phyloP scores from a whole-genome alignment of 1,139 yeast genomes.

The Hyphopichia burtonii region DNA sequence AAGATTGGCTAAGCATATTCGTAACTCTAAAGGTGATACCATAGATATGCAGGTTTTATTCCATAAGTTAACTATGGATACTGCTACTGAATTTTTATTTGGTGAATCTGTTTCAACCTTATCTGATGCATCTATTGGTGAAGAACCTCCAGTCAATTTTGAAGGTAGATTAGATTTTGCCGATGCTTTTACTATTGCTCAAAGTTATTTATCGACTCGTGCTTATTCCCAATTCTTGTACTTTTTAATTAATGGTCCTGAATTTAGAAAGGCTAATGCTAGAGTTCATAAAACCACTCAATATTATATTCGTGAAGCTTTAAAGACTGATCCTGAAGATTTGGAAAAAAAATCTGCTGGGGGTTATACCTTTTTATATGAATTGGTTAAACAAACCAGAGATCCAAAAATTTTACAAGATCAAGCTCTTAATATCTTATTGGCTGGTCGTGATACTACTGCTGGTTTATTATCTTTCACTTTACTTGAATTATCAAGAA shows the following conservation, averaged over 20 bases:
- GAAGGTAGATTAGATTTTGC: conserved; percentile 19
- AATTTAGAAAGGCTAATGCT: conserved; percentile 26
- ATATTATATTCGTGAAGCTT: conserved; percentile 30
- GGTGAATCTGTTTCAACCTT: conserved; percentile 52
- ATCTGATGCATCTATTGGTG: conserved; percentile 28
- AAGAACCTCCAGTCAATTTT: conserved; percentile 11
- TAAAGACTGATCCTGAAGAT: conserved; percentile 28
- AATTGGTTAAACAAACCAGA: conserved; percentile 45
- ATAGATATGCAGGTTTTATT: conserved; percentile 40
- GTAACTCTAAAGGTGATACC: conserved; percentile 16
- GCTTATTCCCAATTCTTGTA: conserved; percentile 26
- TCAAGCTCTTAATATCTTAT: conserved; percentile 43
- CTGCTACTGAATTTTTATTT: conserved; percentile 59
- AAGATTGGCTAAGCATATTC: conserved; percentile 30
- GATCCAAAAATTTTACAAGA: conserved; percentile 42
- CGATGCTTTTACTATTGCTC: conserved; percentile 29
- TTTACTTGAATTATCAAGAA: conserved; percentile 41
- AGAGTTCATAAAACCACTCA: conserved; percentile 36
- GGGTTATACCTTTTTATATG: conserved; percentile 44
- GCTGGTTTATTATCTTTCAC: conserved; percentile 45
- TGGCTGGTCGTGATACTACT: conserved; percentile 51
- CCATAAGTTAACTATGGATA: conserved; percentile 52
- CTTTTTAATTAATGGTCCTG: conserved; percentile 26
- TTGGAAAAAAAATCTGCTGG: conserved; percentile 35
- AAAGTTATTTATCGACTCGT: conserved; percentile 26